A percentile compares a stretch with the other conserved stretches of the same genome.
These are phyloP conservation scores for Fragosphaeria purpurea DNA, from an alignment of 2,329 filamentous ascomycete species.

Conservation along the genomic window DNA sequence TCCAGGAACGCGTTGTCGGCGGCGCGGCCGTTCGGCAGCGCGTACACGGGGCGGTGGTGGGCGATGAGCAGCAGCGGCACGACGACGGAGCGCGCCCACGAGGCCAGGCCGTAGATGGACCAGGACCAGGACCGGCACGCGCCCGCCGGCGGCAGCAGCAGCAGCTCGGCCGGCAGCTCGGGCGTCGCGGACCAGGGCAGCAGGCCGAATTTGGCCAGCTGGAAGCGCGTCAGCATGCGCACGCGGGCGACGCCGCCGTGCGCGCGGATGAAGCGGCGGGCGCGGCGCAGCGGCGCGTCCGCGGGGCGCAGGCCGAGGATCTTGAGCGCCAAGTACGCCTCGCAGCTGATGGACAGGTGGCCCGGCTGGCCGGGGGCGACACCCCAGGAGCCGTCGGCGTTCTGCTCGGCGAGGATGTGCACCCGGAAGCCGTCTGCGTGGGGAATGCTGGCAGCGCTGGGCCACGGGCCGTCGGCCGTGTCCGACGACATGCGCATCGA, in stretches of 20 bases:
- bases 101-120: conserved; percentile 22
- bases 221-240: conserved; percentile 15
- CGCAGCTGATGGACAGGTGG: conserved; percentile 17
- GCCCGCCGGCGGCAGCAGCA: conserved; percentile 18
- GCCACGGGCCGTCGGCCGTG: too few relatives aligned
- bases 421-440: conserved; percentile 1
- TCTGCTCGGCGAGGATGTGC: conserved; percentile 4
- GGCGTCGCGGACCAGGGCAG: conserved; percentile 24
- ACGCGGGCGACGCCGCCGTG: conserved; percentile 22
- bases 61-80: conserved; percentile 17
- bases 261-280: conserved; percentile 16
- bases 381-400: conserved; percentile 7
- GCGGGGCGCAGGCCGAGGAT: conserved; percentile 17
- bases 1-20: conserved; percentile 20
- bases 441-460: not conserved
- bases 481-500: not conserved
- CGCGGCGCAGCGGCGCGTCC: conserved; percentile 13
- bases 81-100: conserved; percentile 17
- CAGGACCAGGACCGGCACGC: conserved; percentile 16
- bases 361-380: conserved; percentile 4
- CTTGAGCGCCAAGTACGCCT: conserved; percentile 25
- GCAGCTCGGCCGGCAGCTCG: conserved; percentile 22
- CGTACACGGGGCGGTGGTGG: conserved; percentile 21
- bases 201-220: conserved; percentile 19
- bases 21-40: conserved; percentile 17